Base-by-base conservation (phyloP, 495 filamentous ascomycete species). In the Aspergillus nanangensis region DNA sequence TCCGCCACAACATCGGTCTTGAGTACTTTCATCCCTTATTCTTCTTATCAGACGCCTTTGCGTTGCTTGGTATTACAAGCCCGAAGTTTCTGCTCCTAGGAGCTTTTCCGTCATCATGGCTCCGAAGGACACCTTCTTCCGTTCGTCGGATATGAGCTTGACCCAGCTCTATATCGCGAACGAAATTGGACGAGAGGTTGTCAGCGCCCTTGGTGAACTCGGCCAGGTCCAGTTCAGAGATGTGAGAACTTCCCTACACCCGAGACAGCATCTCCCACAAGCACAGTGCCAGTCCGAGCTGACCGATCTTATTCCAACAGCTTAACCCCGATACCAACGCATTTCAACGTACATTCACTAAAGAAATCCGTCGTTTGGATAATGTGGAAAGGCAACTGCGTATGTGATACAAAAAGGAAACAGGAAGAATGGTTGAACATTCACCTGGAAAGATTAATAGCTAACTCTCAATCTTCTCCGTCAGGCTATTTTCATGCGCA, bases 101-200 rank as follows among this genome's bases (percentile, higher is more conserved):
- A 61, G 62, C 50, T 54, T 36, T 35, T 47, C 55, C 38, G 52
- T 56, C 69, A 65, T 56, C 67, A 75, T 75, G 71, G 70, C 69
- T 68, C 66, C 69, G 34, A 77, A 86, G 72, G 90, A 97, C 70
- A 95, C 89, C 69, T 84, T 96, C 75, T 96, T 99, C 86, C 93
- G 94, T 76, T 97, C 94, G 62, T 84, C 90, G 86, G 91, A 97
- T 71, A 99, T 99, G 93, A 95, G 90, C 79, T 83, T 99, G 81
- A 94, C 94, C 63, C 93, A 97, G 80, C 84, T 99, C 56, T 99
- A 96, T 72, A 90, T 97, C 58, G 88, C 93, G 52, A 96, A 95
- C 57, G 93, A 99, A 75, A 96, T 97, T 50, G 91, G 94, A 54
- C 82, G 93, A 65, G 93, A 99, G 75, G 91, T 96, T 53, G 88